These are phyloP conservation scores for Rosa lucieae DNA, from an alignment of 306 rosid species.

Conservation along the genomic window DNA sequence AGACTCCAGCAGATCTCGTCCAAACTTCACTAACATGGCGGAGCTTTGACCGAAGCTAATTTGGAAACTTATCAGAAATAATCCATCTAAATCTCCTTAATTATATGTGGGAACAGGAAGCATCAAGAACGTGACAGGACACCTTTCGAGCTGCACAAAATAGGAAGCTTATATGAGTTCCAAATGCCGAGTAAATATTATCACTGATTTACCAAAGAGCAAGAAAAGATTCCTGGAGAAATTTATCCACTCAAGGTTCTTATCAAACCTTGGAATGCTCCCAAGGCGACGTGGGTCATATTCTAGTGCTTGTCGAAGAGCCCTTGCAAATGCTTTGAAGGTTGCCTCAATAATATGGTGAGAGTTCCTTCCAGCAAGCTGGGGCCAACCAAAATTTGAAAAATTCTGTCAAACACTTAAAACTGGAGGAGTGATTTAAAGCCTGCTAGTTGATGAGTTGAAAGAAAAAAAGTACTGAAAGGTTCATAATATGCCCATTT, in stretches of 20 bases:
- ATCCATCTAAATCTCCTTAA: not conserved
- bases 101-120: not conserved
- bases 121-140: constrained; percentile 70
- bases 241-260: constrained; percentile 18
- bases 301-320: constrained; percentile 90
- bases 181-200: not conserved
- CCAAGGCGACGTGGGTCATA: constrained; percentile 78
- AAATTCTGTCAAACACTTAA: constrained; percentile 14
- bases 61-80: not conserved
- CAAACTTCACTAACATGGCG: not conserved
- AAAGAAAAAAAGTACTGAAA: not conserved
- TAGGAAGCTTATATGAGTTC: constrained; percentile 15
- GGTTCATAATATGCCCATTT: not conserved
- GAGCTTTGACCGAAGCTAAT: not conserved
- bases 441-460: not conserved
- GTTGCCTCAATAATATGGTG: constrained; percentile 98
- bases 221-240: not conserved
- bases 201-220: constrained; percentile 1
- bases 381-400: constrained; percentile 32
- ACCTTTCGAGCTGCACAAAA: constrained; percentile 82
- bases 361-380: constrained; percentile 89
- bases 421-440: constrained; percentile 8
- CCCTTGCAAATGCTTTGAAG: constrained; percentile 96
- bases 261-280: constrained; percentile 75
- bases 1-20: not conserved